A percentile compares a stretch with the other conserved stretches of the same genome.
These are phyloP conservation scores for Dendryphion nanum DNA, from an alignment of 2,329 filamentous ascomycete species.

Conservation along the genomic window DNA sequence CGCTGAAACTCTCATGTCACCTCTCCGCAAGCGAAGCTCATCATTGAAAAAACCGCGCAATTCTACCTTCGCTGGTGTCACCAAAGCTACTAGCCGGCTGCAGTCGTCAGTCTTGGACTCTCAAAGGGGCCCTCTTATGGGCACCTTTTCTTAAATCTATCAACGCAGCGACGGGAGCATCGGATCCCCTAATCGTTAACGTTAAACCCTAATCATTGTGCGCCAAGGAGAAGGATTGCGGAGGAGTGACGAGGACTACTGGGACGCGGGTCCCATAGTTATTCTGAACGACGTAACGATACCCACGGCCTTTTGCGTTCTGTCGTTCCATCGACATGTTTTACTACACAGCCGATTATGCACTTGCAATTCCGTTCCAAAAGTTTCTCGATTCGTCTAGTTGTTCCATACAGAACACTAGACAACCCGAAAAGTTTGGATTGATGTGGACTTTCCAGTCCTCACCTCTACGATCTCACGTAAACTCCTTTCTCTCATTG, in stretches of 20 bases:
- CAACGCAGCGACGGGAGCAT: no score
- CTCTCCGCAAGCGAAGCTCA: constrained; percentile 34
- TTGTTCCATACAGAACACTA: no score
- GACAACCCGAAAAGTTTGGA: no score
- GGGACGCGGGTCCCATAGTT: constrained; percentile 12
- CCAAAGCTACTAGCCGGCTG: constrained; percentile 24
- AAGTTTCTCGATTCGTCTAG: no score
- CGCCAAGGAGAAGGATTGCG: constrained; percentile 5
- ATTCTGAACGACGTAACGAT: constrained; percentile 33
- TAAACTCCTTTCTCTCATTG: no score
- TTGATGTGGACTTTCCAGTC: no score
- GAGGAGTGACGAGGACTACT: constrained; percentile 13
- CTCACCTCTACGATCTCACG: no score
- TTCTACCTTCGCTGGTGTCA: constrained; percentile 29
- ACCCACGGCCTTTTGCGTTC: constrained; percentile 30
- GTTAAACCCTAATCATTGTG: no score
- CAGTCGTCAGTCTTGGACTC: constrained; percentile 27
- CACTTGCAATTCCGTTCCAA: no score
- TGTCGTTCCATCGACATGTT: constrained; percentile 9
- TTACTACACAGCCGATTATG: constrained; percentile 17
- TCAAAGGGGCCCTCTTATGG: constrained; percentile 31
- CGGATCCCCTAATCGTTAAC: no score
- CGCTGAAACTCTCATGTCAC: constrained; percentile 40
- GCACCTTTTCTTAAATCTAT: constrained; percentile 29
- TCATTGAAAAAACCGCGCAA: constrained; percentile 25